Conservation (phyloP, 83 land plant species). For the Larix sibirica region DNA sequence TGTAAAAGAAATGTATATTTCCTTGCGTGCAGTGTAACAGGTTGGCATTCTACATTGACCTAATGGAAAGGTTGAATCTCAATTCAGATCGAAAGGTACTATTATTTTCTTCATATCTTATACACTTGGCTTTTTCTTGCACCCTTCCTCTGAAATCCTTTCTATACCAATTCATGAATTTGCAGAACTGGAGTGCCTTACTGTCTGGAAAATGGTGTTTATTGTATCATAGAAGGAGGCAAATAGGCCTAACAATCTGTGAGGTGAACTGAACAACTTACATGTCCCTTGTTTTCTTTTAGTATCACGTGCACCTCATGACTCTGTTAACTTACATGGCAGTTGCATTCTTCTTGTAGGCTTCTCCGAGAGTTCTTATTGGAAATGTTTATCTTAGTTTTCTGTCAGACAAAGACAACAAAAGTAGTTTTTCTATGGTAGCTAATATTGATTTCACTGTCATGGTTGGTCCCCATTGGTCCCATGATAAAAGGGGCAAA, state of each 20-base stretch:
- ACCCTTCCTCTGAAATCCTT: not conserved
- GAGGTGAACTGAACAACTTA: constrained; percentile 36
- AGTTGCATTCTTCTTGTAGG: constrained; percentile 22
- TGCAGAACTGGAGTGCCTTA: constrained; percentile 69
- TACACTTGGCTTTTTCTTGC: not conserved
- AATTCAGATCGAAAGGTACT: constrained; percentile 62
- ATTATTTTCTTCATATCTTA: not conserved
- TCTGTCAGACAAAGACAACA: too few species aligned
- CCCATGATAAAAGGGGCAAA: constrained; percentile 72
- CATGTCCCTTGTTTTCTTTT: not conserved
- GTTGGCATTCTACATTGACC: constrained; percentile 76
- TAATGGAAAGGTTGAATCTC: constrained; percentile 88
- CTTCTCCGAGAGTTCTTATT: constrained; percentile 67
- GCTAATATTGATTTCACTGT: too few species aligned
- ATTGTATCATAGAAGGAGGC: constrained; percentile 77
- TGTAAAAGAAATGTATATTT: not conserved
- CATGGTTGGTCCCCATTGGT: constrained; percentile 44
- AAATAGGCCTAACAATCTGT: constrained; percentile 77
- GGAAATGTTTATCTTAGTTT: constrained; percentile 24
- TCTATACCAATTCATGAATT: not conserved
- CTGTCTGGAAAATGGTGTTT: constrained; percentile 89
- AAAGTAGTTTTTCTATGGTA: too few species aligned
- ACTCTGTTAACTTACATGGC: not conserved
- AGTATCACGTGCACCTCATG: not conserved
- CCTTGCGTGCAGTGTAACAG: constrained; percentile 57